Evolutionary conservation across 139 green algal genomes (phyloP).

Genomic region (Tetraselmis chui): DNA sequence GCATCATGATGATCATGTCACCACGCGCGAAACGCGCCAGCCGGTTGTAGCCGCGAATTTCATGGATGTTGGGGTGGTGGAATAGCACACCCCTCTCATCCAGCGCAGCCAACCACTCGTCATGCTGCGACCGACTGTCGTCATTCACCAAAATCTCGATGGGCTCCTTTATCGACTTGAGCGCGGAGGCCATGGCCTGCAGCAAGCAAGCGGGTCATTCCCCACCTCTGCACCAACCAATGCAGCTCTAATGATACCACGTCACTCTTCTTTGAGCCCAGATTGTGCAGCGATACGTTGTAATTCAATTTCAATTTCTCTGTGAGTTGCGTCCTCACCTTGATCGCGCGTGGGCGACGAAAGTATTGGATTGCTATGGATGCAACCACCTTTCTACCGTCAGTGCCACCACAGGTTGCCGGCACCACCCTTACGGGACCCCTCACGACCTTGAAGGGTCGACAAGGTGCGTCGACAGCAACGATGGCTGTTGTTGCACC

Average conservation of each 20-base stretch:
- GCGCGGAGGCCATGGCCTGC: not conserved
- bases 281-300: too few species aligned
- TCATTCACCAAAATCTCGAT: constrained; percentile 5
- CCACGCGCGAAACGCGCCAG: constrained; percentile 11
- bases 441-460: not conserved
- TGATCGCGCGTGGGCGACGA: not conserved
- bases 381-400: not conserved
- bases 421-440: not conserved
- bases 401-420: not conserved
- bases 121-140: not conserved
- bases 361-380: not conserved
- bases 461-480: not conserved
- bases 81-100: not conserved
- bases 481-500: not conserved
- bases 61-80: constrained; percentile 16
- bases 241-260: too few species aligned
- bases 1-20: constrained; percentile 18
- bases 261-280: too few species aligned
- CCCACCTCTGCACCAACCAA: too few species aligned
- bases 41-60: constrained; percentile 20
- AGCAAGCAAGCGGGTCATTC: too few species aligned
- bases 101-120: not conserved
- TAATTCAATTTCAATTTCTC: too few species aligned
- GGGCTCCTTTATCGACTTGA: constrained; percentile 3
- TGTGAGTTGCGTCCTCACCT: too few species aligned